These are phyloP conservation scores for Didymella arachidicola DNA, from an alignment of 2,329 filamentous ascomycete genomes.

Conservation along the genomic window DNA sequence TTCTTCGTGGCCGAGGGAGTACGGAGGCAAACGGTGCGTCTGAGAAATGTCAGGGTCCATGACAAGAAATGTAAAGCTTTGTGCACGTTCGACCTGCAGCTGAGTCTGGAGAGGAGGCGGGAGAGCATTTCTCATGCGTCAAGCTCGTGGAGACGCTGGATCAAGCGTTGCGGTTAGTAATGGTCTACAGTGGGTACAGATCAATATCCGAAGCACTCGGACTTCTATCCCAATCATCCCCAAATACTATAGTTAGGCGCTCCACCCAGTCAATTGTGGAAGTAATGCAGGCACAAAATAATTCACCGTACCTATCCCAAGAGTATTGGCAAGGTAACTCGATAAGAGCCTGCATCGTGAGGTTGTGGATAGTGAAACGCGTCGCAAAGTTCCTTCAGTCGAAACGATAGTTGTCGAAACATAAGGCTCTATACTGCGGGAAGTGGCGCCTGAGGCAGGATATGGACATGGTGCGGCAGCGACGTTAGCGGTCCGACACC, in stretches of 20 bases:
- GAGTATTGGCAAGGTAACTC: constrained; percentile 10
- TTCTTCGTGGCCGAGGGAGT: constrained; percentile 6
- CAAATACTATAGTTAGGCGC: constrained; percentile 15
- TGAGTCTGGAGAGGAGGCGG: constrained; percentile 21
- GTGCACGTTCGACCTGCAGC: constrained; percentile 10
- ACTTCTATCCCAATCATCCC: constrained; percentile 7
- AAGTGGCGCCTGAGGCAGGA: constrained; percentile 20
- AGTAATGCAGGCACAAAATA: constrained; percentile 24
- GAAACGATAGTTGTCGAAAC: constrained; percentile 20
- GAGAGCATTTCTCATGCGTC: constrained; percentile 12
- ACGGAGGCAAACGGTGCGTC: constrained; percentile 13
- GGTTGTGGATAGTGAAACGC: constrained; percentile 14
- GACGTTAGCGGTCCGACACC: constrained; percentile 22
- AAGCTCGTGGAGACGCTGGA: constrained; percentile 19
- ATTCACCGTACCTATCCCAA: not conserved
- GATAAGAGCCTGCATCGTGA: constrained; percentile 2
- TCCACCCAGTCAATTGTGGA: constrained; percentile 17
- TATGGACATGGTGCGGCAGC: constrained; percentile 21
- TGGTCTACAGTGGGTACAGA: constrained; percentile 23
- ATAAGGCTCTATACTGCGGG: constrained; percentile 12
- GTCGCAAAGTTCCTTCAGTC: constrained; percentile 4
- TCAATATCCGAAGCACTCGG: constrained; percentile 24
- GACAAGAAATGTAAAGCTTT: constrained; percentile 20
- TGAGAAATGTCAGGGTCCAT: constrained; percentile 15
- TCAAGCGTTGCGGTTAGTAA: constrained; percentile 19